Conservation (phyloP, 2,329 filamentous ascomycete species). For the Meredithiella fracta region DNA sequence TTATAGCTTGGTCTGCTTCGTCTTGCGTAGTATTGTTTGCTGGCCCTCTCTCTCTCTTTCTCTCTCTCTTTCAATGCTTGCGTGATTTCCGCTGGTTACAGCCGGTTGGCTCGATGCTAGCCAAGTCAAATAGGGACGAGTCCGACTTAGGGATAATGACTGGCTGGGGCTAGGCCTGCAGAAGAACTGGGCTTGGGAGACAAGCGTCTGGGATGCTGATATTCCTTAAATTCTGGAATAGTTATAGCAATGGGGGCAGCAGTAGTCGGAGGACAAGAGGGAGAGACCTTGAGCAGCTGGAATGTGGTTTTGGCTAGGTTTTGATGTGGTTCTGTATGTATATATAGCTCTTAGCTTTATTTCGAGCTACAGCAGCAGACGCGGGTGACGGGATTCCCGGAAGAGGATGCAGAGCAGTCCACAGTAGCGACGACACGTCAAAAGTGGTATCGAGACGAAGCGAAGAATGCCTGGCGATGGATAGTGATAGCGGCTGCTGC, state of each 20-base stretch:
- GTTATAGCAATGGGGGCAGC: not conserved
- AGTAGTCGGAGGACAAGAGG: no score
- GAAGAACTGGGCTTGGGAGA: not conserved
- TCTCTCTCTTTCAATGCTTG: no score
- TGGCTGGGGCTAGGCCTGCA: slow-evolving; percentile 4
- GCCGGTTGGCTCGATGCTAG: no score
- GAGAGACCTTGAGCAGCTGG: no score
- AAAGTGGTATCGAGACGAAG: slow-evolving; percentile 1
- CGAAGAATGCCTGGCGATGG: not conserved
- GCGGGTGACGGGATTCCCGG: not conserved
- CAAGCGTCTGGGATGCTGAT: not conserved
- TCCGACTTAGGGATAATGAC: slow-evolving; percentile 2
- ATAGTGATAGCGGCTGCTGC: not conserved
- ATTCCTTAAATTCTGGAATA: not conserved
- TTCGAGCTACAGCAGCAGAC: not conserved
- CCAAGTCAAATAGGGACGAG: not conserved
- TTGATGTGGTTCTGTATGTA: no score
- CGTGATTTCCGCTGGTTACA: no score
- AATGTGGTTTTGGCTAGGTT: no score
- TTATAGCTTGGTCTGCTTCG: not conserved
- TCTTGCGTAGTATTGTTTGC: no score
- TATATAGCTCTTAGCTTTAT: not conserved
- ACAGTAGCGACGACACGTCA: not conserved
- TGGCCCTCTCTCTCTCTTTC: no score
- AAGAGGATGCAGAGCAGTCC: not conserved